Base-by-base conservation (phyloP, 305 asterid species). In the Fraxinus latifolia region DNA sequence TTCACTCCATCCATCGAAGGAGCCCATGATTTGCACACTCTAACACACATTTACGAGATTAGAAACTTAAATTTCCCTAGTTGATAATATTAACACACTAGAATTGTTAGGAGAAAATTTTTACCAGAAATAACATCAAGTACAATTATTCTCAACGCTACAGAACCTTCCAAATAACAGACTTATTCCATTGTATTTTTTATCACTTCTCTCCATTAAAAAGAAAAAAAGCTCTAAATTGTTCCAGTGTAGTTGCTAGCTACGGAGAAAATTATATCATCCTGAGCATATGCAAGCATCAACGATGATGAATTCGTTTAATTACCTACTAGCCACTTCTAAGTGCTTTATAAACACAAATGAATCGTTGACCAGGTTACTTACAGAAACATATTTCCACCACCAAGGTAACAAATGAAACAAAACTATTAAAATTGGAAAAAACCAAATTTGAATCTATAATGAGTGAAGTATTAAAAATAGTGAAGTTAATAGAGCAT, bases 1-100 rank as follows among this genome's bases (percentile, higher is more conserved):
- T 89, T 85, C 86, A 80, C 89, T 90, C 99, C 99, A 95, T 53
- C 96, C 94, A 81, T 95, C 95, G 79, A 94, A 95, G 11, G 98
- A 94, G 33, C 98, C 98, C 97, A 95, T 92, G 53, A 95, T 97
- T 91, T 93, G 94, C 83, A 95, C 98, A 74, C 93, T 91, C 98
- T 95, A 85, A 77, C 86, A 82, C 17, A 39, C 77, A 82, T 33
- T 74, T 60, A 73, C 50, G 53, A 47, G 39, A 80, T 27, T 62
- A 80, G 17, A 65, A 15, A 70, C 31, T 79, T 77, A 62, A 25
- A 74, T 44, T 70, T 34, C 79, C 71, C 6, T 65, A 25, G n/a
- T 27, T 3, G 34, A 21, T 9, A 65, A 65, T 65, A 25, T 8
- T 25, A 62, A 23, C 23, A 21, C 15, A 7, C 5, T 21, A 65